These are phyloP conservation scores for Monsonia emarginata DNA, from an alignment of 441 rosid species.

Conservation along the genomic window DNA sequence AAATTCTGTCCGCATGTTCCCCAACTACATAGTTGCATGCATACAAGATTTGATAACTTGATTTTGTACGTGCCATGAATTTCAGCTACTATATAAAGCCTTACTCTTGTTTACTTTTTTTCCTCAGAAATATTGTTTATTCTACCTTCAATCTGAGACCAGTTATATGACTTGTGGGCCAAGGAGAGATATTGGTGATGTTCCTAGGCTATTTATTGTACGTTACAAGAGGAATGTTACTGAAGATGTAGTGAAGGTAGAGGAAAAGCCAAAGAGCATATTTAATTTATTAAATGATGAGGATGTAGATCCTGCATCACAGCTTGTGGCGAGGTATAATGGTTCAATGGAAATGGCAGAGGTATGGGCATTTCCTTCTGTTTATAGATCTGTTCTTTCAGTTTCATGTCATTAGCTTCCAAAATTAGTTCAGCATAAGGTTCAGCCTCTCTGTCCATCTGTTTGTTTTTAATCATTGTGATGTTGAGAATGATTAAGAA, in stretches of 20 bases:
- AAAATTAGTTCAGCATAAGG: conserved; percentile 5
- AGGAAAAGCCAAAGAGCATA: conserved; percentile 42
- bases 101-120: conserved; percentile 5
- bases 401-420: conserved; percentile 3
- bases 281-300: conserved; percentile 43
- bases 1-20: not conserved
- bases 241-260: conserved; percentile 31
- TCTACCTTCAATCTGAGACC: conserved; percentile 76
- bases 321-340: conserved; percentile 80
- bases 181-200: conserved; percentile 60
- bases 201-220: conserved; percentile 68
- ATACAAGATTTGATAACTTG: not conserved
- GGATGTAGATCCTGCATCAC: conserved; percentile 71
- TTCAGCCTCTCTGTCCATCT: too few species aligned
- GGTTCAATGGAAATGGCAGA: conserved; percentile 58
- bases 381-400: not conserved
- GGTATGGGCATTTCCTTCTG: conserved; percentile 30
- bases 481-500: not conserved
- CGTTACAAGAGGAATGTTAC: conserved; percentile 77
- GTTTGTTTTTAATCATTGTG: too few species aligned
- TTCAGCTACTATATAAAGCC: not conserved
- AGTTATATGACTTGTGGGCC: conserved; percentile 90
- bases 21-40: not conserved
- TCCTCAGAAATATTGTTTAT: conserved; percentile 75
- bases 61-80: not conserved